These are phyloP conservation scores for Nannizziopsis barbatae DNA, from an alignment of 2,329 filamentous ascomycete species.

Conservation along the genomic window DNA sequence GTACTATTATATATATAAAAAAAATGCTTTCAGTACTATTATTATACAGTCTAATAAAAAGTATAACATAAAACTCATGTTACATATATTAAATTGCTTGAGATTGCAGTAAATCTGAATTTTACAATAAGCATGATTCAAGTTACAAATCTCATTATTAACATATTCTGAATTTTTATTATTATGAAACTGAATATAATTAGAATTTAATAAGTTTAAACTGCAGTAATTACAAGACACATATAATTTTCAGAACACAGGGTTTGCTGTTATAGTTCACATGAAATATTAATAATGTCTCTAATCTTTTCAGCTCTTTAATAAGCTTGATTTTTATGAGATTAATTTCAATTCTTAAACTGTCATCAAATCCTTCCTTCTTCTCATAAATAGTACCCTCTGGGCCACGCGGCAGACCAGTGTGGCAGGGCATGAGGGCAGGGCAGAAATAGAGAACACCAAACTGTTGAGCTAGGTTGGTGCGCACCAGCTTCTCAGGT, in stretches of 20 bases:
- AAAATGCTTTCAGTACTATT: no score
- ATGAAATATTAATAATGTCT: conserved; percentile 14
- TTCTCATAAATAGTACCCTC: conserved; percentile 14
- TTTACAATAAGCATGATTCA: conserved; percentile 14
- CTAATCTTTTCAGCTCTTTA: conserved; percentile 12
- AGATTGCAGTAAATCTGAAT: conserved; percentile 15
- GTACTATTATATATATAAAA: no score
- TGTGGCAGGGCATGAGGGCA: conserved; percentile 9
- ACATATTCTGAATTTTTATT: conserved; percentile 14
- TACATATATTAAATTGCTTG: conserved; percentile 12
- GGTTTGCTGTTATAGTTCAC: conserved; percentile 13
- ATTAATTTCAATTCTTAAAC: conserved; percentile 15
- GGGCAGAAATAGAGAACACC: background rate
- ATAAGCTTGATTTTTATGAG: conserved; percentile 12
- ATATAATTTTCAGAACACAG: conserved; percentile 16
- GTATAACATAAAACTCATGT: conserved; percentile 11
- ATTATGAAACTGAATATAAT: conserved; percentile 14
- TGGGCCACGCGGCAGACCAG: background rate
- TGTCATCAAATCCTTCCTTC: conserved; percentile 13
- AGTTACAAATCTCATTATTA: conserved; percentile 13
- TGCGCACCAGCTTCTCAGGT: no score
- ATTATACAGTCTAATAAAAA: no score
- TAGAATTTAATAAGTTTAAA: background rate
- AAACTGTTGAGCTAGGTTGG: no score
- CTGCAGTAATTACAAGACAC: conserved; percentile 3